Evolutionary conservation across 768 basidiomycete genomes (phyloP), one percentile per base, ranked within the genome.

Genomic region (Russula lepida): DNA sequence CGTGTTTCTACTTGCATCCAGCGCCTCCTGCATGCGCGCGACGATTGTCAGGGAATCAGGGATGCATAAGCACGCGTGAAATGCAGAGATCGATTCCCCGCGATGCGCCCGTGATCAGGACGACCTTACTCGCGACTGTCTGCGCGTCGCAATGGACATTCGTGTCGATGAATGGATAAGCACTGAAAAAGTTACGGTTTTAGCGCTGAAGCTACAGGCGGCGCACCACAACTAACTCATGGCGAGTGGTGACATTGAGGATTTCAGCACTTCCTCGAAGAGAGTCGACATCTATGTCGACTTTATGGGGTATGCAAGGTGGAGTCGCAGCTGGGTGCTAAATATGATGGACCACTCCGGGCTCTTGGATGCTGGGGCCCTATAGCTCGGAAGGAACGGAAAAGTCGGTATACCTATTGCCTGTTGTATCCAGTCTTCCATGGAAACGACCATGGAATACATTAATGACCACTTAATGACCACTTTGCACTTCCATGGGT

Each of bases 81-180:
- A 21, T 56, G 21, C 27, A 59, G 9, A 56, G 25, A 17, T 68
- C 68, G 32, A 69, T 64, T 32, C 66, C 65, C 6, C 56, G 57
- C 0, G 54, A 59, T 28, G 59, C 60, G 13, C 68, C 68, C 6
- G 68, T 68, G 56, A 68, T 60, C 41, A 68, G 46, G 9, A 67
- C 68, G 28, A 67, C 66, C 41, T 67, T 67, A 12, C 60, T 66
- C n/a, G 39, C 51, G 27, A 17, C 53, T 0, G 55, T 58, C 56
- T 62, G 50, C 35, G 27, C 27, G n/a, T 58, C 47, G 27, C 53
- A 62, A 13, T 53, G 56, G 8, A 23, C 9, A 27, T 52, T 23
- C 2, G 62, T 52, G 30, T 62, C 56, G 56, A 62, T 58, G 6
- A 52, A 33, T 4, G 61, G 61, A 9, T 58, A 58, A 1, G 53